phyloP scores from a whole-genome alignment of 305 asterid species.

The Solanum chacoense region DNA sequence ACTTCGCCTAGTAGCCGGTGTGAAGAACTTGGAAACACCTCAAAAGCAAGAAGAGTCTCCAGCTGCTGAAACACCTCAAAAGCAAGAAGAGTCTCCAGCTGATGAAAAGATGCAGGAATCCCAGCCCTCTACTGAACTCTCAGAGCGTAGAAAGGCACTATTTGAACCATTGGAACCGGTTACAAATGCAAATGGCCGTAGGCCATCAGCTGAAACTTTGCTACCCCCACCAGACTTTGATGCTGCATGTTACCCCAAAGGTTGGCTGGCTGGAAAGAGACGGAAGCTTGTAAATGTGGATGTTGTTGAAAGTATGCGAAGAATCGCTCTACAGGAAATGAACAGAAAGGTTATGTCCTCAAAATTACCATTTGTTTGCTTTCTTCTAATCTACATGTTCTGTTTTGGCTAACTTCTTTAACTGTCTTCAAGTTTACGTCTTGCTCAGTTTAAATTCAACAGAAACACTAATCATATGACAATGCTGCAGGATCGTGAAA shows the following conservation, averaged over 20 bases:
- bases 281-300: constrained; percentile 93
- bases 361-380: background rate
- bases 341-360: constrained; percentile 56
- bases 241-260: constrained; percentile 68
- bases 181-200: constrained; percentile 30
- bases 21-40: constrained; percentile 32
- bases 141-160: constrained; percentile 78
- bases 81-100: constrained; percentile 25
- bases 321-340: constrained; percentile 94
- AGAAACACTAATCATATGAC: background rate
- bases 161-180: constrained; percentile 71
- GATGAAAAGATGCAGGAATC: constrained; percentile 31
- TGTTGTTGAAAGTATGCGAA: constrained; percentile 94
- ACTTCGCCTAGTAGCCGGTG: constrained; percentile 21
- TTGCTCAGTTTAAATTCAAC: background rate
- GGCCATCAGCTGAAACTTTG: constrained; percentile 56
- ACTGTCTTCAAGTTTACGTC: background rate
- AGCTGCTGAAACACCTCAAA: constrained; percentile 25
- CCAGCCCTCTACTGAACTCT: constrained; percentile 27
- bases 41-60: constrained; percentile 31
- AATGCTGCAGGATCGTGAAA: constrained; percentile 73
- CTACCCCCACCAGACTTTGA: constrained; percentile 97
- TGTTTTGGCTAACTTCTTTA: background rate
- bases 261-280: constrained; percentile 92
- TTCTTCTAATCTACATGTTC: background rate